Evolutionary conservation across 1,284 basidiomycete genomes (phyloP).

Genomic region (Ganoderma sinense): DNA sequence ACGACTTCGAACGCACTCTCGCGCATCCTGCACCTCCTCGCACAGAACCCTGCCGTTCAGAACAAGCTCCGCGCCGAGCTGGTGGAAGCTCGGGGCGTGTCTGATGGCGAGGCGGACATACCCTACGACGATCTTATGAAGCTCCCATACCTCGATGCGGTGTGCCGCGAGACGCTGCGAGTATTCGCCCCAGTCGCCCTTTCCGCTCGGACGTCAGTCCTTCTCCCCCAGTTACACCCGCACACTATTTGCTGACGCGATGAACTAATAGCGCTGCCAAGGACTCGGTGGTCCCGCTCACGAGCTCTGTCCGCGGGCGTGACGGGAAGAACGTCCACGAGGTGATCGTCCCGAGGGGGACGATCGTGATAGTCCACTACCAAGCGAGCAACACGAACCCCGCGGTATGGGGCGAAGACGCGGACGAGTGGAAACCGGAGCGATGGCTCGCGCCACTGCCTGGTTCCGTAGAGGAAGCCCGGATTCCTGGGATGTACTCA

Average conservation of each 20-base stretch:
- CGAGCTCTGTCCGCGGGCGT: background rate
- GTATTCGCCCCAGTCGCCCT: constrained; percentile 50
- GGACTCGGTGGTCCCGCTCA: constrained; percentile 8
- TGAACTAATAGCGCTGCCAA: background rate
- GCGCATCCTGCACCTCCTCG: constrained; percentile 19
- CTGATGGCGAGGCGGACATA: constrained; percentile 13
- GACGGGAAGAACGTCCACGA: constrained; percentile 7
- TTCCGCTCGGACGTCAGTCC: background rate
- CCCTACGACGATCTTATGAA: constrained; percentile 13
- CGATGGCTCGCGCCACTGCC: constrained; percentile 10
- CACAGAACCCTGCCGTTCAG: constrained; percentile 5
- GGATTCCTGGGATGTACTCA: constrained; percentile 11
- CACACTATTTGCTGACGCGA: too few species aligned
- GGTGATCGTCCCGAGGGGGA: background rate
- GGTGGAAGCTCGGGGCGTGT: constrained; percentile 30
- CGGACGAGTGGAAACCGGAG: constrained; percentile 10
- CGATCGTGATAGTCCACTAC: constrained; percentile 1
- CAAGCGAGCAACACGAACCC: constrained; percentile 5
- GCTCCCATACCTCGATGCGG: constrained; percentile 59
- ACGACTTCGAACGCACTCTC: constrained; percentile 15
- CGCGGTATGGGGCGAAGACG: constrained; percentile 7
- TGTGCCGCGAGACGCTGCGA: constrained; percentile 40
- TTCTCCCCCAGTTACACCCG: too few species aligned
- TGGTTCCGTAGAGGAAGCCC: constrained; percentile 5
- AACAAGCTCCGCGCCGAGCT: constrained; percentile 3